Conservation (phyloP, 768 basidiomycete genomes). For the Basidioascus undulatus region DNA sequence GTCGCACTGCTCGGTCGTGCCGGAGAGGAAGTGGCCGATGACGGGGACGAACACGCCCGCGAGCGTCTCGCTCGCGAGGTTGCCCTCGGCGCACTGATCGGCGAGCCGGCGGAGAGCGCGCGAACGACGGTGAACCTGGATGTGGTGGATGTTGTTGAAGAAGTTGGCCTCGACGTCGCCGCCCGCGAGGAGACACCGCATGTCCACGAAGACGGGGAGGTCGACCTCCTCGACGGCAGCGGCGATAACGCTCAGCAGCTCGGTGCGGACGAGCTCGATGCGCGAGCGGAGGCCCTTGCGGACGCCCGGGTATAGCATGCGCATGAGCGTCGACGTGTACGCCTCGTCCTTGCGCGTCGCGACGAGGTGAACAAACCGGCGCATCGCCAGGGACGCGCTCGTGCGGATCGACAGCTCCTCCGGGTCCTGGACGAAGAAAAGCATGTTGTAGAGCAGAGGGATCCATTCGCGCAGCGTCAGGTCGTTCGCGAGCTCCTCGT, state of each 20-base stretch:
- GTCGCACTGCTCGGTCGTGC: constrained; percentile 26
- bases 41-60: constrained; percentile 69
- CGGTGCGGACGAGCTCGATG: constrained; percentile 63
- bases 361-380: constrained; percentile 41
- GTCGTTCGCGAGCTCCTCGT: constrained; percentile 30
- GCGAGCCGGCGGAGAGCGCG: constrained; percentile 64
- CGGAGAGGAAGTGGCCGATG: constrained; percentile 50
- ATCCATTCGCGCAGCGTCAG: constrained; percentile 42
- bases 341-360: constrained; percentile 18
- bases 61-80: constrained; percentile 41
- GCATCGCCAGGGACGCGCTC: constrained; percentile 49
- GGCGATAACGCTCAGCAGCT: constrained; percentile 53
- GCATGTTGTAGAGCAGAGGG: constrained; percentile 55
- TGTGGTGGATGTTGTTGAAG: constrained; percentile 85
- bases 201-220: constrained; percentile 42
- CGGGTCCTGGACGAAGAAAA: constrained; percentile 69
- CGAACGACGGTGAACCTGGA: constrained; percentile 71
- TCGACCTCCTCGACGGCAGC: constrained; percentile 44
- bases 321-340: constrained; percentile 34
- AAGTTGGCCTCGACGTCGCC: constrained; percentile 90
- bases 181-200: constrained; percentile 52
- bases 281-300: constrained; percentile 57
- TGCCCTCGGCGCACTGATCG: constrained; percentile 34
- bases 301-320: constrained; percentile 54
- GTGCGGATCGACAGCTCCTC: constrained; percentile 66